Evolutionary conservation across 2,329 filamentous ascomycete species (phyloP), one percentile per base, ranked within the genome.

Genomic region (Lecanicillium sp.): DNA sequence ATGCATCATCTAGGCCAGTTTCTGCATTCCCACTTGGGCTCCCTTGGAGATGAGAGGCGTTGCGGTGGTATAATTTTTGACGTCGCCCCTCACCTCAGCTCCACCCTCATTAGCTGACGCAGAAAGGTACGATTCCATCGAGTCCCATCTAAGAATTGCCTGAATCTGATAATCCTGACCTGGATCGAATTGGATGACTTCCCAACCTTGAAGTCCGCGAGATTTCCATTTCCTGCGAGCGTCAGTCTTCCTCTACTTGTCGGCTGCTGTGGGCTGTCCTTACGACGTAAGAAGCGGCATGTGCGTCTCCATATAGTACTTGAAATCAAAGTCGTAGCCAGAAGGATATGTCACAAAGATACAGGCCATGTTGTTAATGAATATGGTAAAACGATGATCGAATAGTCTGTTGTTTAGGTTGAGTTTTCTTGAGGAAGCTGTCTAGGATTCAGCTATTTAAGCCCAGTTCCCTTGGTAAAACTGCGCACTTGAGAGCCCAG

Each of bases 271-370:
- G 17, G 17, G 4, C 11, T 16, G n/a, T 22, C 18, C 49, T 38
- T 38, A 53, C 51, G 42, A 30, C 18, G 37, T 22, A 8, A 48
- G 48, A 9, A 54, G 46, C 36, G 51, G 48, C 51, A 54, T 53
- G 29, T 54, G 51, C 20, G 37, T 51, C 32, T 48, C 43, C 7
- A 52, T 19, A 33, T 54, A 54, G 31, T 54, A 54, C 14, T 51
- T 43, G 28, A 47, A 38, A 44, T 54, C 48, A 30, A 54, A 54
- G 13, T 47, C 36, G 12, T 43, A 43, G 35, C 51, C 51, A 19
- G 51, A 51, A 1, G 51, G 51, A 11, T 54, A 54, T 32, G 52
- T 32, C 11, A 54, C 50, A 9, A 50, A 43, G 4, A 51, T 42
- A 31, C 49, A 43, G 30, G 51, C 47, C 51, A 53, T 52, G 19